phyloP scores from a whole-genome alignment of 306 rosid species.

The Pterocarpus macrocarpus region DNA sequence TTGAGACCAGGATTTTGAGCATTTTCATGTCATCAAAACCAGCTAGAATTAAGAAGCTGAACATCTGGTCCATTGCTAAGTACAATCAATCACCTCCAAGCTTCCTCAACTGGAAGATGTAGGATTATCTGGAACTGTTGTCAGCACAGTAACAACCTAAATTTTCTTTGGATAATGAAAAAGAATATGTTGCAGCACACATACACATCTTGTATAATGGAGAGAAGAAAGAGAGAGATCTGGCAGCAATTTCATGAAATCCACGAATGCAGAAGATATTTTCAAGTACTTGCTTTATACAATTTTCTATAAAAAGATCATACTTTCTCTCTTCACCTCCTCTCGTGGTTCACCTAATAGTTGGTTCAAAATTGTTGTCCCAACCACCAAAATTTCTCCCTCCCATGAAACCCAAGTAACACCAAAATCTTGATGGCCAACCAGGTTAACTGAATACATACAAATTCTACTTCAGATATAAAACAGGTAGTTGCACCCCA shows the following conservation, averaged over 20 bases:
- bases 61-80: slow-evolving; percentile 14
- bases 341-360: slow-evolving; percentile 20
- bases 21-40: neutral
- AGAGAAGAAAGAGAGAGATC: slow-evolving; percentile 17
- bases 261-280: slow-evolving; percentile 33
- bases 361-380: slow-evolving; percentile 41
- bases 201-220: neutral
- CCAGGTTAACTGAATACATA: slow-evolving; percentile 48
- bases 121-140: neutral
- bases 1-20: slow-evolving; percentile 16
- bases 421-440: slow-evolving; percentile 57
- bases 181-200: neutral
- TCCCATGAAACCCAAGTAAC: slow-evolving; percentile 51
- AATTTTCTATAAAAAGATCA: slow-evolving; percentile 22
- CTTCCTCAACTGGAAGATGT: neutral
- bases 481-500: slow-evolving; percentile 24
- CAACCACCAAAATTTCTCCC: slow-evolving; percentile 40
- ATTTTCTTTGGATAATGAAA: slow-evolving; percentile 18
- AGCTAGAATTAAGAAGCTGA: slow-evolving; percentile 28
- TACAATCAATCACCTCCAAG: neutral
- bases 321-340: slow-evolving; percentile 15
- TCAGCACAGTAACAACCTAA: slow-evolving; percentile 15
- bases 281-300: slow-evolving; percentile 39
- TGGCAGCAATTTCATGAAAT: slow-evolving; percentile 30
- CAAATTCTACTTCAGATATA: slow-evolving; percentile 54